A percentile compares a stretch with the other conserved stretches of the same genome.
Conservation (phyloP, 768 basidiomycete genomes). For the Suillus brevipes region DNA sequence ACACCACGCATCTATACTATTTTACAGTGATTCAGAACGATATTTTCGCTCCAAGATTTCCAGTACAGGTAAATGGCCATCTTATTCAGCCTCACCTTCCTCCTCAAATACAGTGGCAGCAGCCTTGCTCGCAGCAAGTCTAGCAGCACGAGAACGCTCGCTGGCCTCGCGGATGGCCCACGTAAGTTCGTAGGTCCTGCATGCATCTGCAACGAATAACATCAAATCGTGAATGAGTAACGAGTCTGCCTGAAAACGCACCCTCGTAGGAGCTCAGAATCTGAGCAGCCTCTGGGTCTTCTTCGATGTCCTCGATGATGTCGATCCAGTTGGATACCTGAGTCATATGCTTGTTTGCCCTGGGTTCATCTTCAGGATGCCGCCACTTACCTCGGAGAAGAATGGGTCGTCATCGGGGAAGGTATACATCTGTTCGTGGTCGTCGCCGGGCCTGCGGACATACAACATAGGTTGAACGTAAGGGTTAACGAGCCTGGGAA, state of each 20-base stretch:
- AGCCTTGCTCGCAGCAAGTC: slow-evolving; percentile 37
- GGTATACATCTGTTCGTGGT: slow-evolving; percentile 64
- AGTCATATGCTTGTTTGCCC: neutral
- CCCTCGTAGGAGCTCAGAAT: slow-evolving; percentile 88
- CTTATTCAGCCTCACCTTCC: slow-evolving; percentile 18
- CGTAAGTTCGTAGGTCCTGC: slow-evolving; percentile 85
- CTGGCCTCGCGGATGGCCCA: slow-evolving; percentile 89
- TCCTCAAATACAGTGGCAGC: slow-evolving; percentile 28
- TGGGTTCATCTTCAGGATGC: neutral
- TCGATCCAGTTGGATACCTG: slow-evolving; percentile 84
- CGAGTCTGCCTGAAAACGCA: slow-evolving; percentile 21
- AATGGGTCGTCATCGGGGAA: slow-evolving; percentile 89
- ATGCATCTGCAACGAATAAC: slow-evolving; percentile 59
- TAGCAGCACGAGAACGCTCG: slow-evolving; percentile 60
- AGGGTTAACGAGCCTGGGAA: slow-evolving; percentile 81
- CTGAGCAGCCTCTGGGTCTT: slow-evolving; percentile 74
- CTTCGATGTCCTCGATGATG: slow-evolving; percentile 86
- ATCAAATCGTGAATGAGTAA: slow-evolving; percentile 2
- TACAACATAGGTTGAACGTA: slow-evolving; percentile 90
- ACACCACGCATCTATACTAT: slow-evolving; percentile 1
- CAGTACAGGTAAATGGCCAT: neutral
- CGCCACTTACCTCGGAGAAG: slow-evolving; percentile 73
- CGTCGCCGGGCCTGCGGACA: slow-evolving; percentile 81
- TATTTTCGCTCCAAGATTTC: neutral
- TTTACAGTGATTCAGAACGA: neutral